A percentile compares a stretch with the other conserved stretches of the same genome.
Conservation (phyloP, 2,329 filamentous ascomycete species). For the Claviceps fusiformis region DNA sequence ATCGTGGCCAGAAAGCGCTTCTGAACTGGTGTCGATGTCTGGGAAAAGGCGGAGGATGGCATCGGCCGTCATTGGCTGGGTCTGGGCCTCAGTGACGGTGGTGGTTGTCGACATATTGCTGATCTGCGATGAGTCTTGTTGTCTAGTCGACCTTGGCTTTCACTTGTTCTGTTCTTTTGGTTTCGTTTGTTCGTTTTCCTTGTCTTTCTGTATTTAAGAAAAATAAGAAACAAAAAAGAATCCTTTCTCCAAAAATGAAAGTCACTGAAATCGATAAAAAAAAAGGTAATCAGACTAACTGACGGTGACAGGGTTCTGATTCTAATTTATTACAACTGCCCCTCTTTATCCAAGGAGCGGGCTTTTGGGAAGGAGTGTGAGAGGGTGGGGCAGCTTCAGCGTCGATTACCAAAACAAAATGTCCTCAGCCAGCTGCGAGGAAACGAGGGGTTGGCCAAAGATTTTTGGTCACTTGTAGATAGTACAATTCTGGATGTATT, state of each 20-base stretch:
- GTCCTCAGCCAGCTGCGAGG: background rate
- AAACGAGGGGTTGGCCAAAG: background rate
- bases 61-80: slow-evolving; percentile 64
- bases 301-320: background rate
- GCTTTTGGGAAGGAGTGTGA: background rate
- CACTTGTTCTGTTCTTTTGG: background rate
- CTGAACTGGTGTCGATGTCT: slow-evolving; percentile 58
- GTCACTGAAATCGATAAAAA: no score
- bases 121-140: background rate
- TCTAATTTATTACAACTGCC: background rate
- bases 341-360: background rate
- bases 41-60: slow-evolving; percentile 82
- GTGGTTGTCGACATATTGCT: slow-evolving; percentile 19
- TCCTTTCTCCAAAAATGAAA: no score
- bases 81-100: slow-evolving; percentile 28
- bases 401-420: background rate
- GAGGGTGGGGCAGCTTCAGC: background rate
- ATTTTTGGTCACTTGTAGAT: background rate
- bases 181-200: background rate
- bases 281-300: background rate
- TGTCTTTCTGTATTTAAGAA: background rate
- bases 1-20: slow-evolving; percentile 80
- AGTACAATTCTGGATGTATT: no score
- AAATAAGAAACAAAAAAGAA: background rate
- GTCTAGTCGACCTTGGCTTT: background rate